A percentile compares a stretch with the other conserved stretches of the same genome.
phyloP scores from a whole-genome alignment of 139 green algal genomes.

The Pycnococcus provasolii region DNA sequence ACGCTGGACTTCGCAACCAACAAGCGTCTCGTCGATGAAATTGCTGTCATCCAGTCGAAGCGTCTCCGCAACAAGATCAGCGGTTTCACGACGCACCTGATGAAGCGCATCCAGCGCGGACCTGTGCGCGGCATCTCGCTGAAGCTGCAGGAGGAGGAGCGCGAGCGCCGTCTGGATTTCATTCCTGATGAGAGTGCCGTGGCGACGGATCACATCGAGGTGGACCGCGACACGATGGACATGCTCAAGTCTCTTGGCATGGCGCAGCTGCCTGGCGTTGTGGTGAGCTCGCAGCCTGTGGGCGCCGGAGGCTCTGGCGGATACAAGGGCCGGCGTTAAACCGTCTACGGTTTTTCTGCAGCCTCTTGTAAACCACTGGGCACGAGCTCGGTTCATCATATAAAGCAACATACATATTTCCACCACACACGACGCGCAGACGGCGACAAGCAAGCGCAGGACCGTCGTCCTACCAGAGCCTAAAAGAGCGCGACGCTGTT shows the following conservation, averaged over 20 bases:
- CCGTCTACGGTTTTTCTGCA: no score
- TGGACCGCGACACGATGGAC: constrained; percentile 94
- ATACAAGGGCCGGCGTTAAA: no score
- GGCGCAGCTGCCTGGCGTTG: constrained; percentile 72
- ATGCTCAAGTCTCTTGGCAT: constrained; percentile 91
- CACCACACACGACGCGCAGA: no score
- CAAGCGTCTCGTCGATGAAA: constrained; percentile 91
- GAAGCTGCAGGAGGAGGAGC: constrained; percentile 99
- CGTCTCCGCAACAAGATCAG: constrained; percentile 99
- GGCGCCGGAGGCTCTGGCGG: no score
- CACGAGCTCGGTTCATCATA: no score
- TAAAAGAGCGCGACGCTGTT: no score
- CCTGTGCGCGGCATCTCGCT: constrained; percentile 98
- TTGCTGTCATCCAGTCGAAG: constrained; percentile 85
- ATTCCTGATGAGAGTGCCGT: constrained; percentile 95
- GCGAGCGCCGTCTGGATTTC: constrained; percentile 97
- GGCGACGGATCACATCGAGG: constrained; percentile 82
- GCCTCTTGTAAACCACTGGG: no score
- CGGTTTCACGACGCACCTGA: constrained; percentile 99
- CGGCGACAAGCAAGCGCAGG: no score
- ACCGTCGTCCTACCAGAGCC: no score
- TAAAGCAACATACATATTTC: no score
- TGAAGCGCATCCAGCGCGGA: constrained; percentile 99
- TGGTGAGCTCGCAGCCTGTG: no score
- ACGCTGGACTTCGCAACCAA: constrained; percentile 93